Percentiles rank a stretch among this genome's conserved stretches.
These are phyloP conservation scores for Camellia granthamiana DNA, from an alignment of 148 eudicot genomes.

Conservation along the genomic window DNA sequence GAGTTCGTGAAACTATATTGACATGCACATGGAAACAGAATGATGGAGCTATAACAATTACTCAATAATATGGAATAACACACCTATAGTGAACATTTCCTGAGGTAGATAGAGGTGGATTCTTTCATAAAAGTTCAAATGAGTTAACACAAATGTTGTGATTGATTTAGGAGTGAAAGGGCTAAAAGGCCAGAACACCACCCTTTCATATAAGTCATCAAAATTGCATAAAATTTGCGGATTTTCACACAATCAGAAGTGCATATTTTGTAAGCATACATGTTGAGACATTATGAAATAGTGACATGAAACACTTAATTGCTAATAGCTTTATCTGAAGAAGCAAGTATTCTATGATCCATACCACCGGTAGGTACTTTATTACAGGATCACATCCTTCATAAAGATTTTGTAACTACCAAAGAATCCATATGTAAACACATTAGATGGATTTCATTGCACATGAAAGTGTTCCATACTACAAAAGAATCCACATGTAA, in stretches of 20 bases:
- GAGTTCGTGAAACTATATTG: neutral
- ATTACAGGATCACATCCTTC: neutral
- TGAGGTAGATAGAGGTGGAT: neutral
- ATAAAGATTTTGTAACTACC: neutral
- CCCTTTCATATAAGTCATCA: neutral
- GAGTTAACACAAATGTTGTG: neutral
- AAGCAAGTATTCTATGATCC: neutral
- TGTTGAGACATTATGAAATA: neutral
- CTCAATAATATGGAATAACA: neutral
- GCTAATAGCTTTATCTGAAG: neutral
- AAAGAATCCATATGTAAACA: neutral
- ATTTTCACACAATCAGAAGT: neutral
- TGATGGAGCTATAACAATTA: neutral
- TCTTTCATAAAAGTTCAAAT: neutral
- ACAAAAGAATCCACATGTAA: neutral
- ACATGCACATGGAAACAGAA: neutral
- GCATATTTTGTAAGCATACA: neutral
- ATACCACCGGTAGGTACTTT: neutral
- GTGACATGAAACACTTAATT: neutral
- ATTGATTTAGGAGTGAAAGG: neutral
- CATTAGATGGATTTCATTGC: neutral
- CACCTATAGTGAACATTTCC: neutral
- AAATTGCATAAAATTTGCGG: neutral
- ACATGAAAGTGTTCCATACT: conserved; percentile 15
- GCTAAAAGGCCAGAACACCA: neutral